Conservation (phyloP, 176 grass and related monocot species). For the Musa acuminata region DNA sequence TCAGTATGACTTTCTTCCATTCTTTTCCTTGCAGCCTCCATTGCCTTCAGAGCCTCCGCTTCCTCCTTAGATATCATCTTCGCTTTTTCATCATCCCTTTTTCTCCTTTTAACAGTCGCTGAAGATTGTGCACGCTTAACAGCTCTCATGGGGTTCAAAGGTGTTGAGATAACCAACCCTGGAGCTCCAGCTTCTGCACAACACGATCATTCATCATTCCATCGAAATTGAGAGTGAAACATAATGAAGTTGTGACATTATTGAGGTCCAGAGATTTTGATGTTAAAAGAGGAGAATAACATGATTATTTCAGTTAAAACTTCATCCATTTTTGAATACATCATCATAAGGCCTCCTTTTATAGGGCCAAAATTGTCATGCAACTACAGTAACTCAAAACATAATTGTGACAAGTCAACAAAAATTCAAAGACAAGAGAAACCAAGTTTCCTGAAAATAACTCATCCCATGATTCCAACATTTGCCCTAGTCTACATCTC, state of each 20-base stretch:
- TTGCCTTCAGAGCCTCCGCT: conserved; percentile 51
- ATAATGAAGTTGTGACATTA: not conserved
- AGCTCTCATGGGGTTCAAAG: conserved; percentile 53
- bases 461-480: too few relatives aligned
- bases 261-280: not conserved
- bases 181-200: conserved; percentile 25
- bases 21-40: conserved; percentile 73
- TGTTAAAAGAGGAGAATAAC: not conserved
- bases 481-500: too few relatives aligned
- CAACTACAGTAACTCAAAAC: too few relatives aligned
- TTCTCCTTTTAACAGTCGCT: conserved; percentile 50
- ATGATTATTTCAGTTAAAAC: too few relatives aligned
- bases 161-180: conserved; percentile 52
- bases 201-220: not conserved
- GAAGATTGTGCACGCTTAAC: conserved; percentile 49
- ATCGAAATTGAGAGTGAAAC: not conserved
- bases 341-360: too few relatives aligned
- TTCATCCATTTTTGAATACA: too few relatives aligned
- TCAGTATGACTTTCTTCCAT: conserved; percentile 47
- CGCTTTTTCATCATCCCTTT: conserved; percentile 46
- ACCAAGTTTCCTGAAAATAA: too few relatives aligned
- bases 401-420: too few relatives aligned
- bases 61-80: conserved; percentile 77
- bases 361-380: too few relatives aligned
- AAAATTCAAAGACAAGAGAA: too few relatives aligned